These are phyloP conservation scores for Sporisorium exsertum DNA, from an alignment of 1,284 basidiomycete species.

Conservation along the genomic window DNA sequence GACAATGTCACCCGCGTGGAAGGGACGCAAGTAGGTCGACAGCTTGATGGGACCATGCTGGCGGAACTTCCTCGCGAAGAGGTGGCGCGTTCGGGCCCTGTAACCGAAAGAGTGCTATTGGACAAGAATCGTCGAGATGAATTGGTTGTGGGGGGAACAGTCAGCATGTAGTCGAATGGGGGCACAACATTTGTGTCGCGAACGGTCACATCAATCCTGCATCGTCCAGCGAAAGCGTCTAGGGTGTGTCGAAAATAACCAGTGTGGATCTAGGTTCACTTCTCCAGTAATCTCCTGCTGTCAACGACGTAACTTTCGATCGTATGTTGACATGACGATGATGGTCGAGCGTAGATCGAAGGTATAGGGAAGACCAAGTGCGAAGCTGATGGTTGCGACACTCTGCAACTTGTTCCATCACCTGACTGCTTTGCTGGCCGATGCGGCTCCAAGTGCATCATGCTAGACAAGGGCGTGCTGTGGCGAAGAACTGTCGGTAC, in stretches of 20 bases:
- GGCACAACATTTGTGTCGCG: not conserved
- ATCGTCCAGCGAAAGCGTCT: constrained; percentile 1
- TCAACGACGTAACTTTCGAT: no score
- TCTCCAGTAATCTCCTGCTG: no score
- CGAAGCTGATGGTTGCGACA: not conserved
- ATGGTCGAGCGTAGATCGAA: not conserved
- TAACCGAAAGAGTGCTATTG: constrained; percentile 98
- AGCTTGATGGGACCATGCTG: constrained; percentile 91
- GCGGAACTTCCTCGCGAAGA: constrained; percentile 78
- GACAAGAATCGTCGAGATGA: not conserved
- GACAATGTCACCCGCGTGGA: constrained; percentile 96
- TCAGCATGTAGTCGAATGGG: constrained; percentile 13
- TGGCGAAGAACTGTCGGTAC: not conserved
- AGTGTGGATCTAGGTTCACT: no score
- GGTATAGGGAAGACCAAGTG: not conserved
- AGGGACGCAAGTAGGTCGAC: constrained; percentile 92
- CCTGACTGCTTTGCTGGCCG: not conserved
- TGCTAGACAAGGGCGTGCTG: not conserved
- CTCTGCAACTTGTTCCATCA: not conserved
- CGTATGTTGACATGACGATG: no score
- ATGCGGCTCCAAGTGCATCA: not conserved
- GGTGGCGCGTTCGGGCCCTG: constrained; percentile 98
- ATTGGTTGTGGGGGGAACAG: not conserved
- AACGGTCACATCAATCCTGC: constrained; percentile 18
- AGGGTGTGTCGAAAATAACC: not conserved